A percentile compares a stretch with the other conserved stretches of the same genome.
Conservation (phyloP, 2,329 filamentous ascomycete genomes). For the Cyphellophora europaea region DNA sequence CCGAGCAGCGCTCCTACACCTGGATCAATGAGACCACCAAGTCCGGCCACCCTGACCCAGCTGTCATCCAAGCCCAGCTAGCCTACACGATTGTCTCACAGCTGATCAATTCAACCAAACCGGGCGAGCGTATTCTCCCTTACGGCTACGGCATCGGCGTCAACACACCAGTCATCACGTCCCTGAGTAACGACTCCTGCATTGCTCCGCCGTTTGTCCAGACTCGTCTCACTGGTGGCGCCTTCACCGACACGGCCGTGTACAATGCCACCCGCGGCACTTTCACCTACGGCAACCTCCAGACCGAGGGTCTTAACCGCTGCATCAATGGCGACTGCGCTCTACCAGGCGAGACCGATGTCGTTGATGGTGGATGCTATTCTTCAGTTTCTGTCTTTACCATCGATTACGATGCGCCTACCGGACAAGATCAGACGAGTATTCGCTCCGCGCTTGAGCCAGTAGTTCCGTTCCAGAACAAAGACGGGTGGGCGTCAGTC, state of each 20-base stretch:
- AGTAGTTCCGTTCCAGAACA: slow-evolving; percentile 7
- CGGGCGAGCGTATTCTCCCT: slow-evolving; percentile 28
- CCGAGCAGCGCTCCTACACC: slow-evolving; percentile 33
- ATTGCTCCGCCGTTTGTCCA: slow-evolving; percentile 36
- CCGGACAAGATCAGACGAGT: slow-evolving; percentile 5
- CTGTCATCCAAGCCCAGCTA: slow-evolving; percentile 34
- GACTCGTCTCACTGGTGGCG: slow-evolving; percentile 41
- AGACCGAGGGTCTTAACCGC: slow-evolving; percentile 34
- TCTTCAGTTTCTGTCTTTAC: slow-evolving; percentile 38
- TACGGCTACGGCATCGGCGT: slow-evolving; percentile 44
- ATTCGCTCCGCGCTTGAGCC: slow-evolving; percentile 8
- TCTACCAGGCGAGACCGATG: slow-evolving; percentile 41
- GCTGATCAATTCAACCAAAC: slow-evolving; percentile 29
- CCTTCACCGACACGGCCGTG: slow-evolving; percentile 36
- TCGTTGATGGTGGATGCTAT: slow-evolving; percentile 34
- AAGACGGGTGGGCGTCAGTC: slow-evolving; percentile 6
- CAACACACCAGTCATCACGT: slow-evolving; percentile 39
- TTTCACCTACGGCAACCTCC: slow-evolving; percentile 34
- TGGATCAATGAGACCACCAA: slow-evolving; percentile 29
- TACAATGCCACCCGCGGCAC: slow-evolving; percentile 34
- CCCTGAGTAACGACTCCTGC: slow-evolving; percentile 28
- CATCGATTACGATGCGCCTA: slow-evolving; percentile 42
- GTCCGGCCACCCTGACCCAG: slow-evolving; percentile 28
- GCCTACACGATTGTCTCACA: slow-evolving; percentile 35
- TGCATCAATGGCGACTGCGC: slow-evolving; percentile 44